Evolutionary conservation across 805 yeast genomes (phyloP).

Genomic region (Metschnikowia similis): DNA sequence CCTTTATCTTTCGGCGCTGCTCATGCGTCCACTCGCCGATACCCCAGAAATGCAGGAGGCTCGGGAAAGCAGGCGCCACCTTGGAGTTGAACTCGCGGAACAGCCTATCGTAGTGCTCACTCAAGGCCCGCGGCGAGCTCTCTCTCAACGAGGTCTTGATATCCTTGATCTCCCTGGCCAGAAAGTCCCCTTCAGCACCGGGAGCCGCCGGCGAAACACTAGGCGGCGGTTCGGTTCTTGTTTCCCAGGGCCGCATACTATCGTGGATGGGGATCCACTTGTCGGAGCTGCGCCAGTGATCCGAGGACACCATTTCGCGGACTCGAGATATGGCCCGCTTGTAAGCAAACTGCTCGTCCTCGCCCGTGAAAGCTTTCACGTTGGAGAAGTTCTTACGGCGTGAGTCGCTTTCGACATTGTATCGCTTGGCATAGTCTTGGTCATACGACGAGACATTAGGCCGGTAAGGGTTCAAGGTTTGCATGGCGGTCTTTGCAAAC

Average conservation of each 20-base stretch:
- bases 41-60: conserved; percentile 59
- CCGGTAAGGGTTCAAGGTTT: conserved; percentile 58
- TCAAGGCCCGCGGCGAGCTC: conserved; percentile 23
- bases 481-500: conserved; percentile 61
- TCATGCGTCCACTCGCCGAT: conserved; percentile 53
- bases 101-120: conserved; percentile 18
- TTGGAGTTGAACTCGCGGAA: conserved; percentile 21
- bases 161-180: conserved; percentile 8
- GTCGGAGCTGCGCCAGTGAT: conserved; percentile 43
- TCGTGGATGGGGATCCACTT: conserved; percentile 55
- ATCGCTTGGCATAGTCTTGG: conserved; percentile 34
- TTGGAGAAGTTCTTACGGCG: conserved; percentile 36
- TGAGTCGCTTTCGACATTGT: conserved; percentile 1
- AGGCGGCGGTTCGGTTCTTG: background rate
- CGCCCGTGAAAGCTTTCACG: conserved; percentile 62
- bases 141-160: conserved; percentile 8
- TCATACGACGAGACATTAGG: conserved; percentile 66
- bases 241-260: conserved; percentile 58
- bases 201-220: too few relatives aligned
- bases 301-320: conserved; percentile 53
- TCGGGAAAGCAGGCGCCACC: conserved; percentile 22
- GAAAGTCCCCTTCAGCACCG: conserved; percentile 29
- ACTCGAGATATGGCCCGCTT: conserved; percentile 67
- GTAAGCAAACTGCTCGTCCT: conserved; percentile 71
- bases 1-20: conserved; percentile 46